Evolutionary conservation across 495 filamentous ascomycete species (phyloP).

Genomic region (Monascus purpureus): DNA sequence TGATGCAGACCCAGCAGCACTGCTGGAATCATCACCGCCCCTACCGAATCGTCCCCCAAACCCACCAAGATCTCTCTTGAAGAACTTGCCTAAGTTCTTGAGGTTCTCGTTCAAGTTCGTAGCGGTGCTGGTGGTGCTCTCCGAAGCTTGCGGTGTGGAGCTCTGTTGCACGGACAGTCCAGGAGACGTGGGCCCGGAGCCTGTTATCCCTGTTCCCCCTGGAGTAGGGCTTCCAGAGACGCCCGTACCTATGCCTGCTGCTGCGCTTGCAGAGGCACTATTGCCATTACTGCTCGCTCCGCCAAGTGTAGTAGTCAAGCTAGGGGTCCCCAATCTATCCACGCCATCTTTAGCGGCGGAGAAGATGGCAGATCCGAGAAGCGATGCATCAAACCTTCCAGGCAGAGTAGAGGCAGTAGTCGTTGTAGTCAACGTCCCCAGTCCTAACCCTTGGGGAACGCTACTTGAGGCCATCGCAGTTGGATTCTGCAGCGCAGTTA

Average conservation of each 20-base stretch:
- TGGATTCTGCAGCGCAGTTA: constrained; percentile 22
- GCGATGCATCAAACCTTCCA: constrained; percentile 60
- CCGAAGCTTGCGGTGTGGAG: constrained; percentile 8
- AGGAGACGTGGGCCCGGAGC: constrained; percentile 8
- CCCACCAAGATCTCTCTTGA: constrained; percentile 72
- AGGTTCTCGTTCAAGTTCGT: constrained; percentile 77
- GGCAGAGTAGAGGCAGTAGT: constrained; percentile 27
- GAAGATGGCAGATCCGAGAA: constrained; percentile 54
- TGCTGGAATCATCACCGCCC: constrained; percentile 24
- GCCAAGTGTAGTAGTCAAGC: constrained; percentile 5
- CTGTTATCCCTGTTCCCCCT: constrained; percentile 16
- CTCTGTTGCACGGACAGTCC: constrained; percentile 5
- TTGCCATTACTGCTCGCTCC: neutral
- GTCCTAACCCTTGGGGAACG: constrained; percentile 25
- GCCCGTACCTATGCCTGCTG: neutral
- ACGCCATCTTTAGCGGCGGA: constrained; percentile 85
- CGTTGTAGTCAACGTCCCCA: constrained; percentile 26
- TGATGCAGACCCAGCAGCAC: too few relatives aligned
- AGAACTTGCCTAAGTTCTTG: constrained; percentile 93
- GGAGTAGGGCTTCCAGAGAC: neutral
- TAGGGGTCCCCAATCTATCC: constrained; percentile 57
- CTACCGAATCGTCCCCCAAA: constrained; percentile 61
- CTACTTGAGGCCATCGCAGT: constrained; percentile 26
- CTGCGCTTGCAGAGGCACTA: neutral
- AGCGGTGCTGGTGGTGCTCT: constrained; percentile 17